phyloP scores from a whole-genome alignment of 495 filamentous ascomycete genomes.

The Geoglossum glabrum region DNA sequence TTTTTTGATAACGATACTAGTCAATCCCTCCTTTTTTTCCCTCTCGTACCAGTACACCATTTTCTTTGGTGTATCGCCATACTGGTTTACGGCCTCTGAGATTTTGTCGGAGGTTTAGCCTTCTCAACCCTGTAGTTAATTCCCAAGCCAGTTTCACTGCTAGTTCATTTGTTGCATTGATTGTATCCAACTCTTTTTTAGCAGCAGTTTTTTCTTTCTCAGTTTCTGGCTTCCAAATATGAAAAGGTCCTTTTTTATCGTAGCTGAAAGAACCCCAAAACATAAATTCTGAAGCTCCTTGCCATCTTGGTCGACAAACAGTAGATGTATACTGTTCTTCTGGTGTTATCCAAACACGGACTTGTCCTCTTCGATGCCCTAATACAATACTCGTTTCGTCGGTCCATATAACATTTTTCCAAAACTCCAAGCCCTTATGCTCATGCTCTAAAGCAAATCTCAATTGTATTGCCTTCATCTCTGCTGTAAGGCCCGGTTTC shows the following conservation, averaged over 20 bases:
- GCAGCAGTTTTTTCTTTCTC: slow-evolving; percentile 7
- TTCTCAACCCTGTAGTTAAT: not conserved
- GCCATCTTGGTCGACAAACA: slow-evolving; percentile 14
- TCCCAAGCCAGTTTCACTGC: not conserved
- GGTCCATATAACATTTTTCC: slow-evolving; percentile 13
- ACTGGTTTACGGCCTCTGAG: not conserved
- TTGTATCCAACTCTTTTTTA: slow-evolving; percentile 3
- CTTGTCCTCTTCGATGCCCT: slow-evolving; percentile 7
- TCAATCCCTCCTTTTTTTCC: not conserved
- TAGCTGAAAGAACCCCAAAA: slow-evolving; percentile 21
- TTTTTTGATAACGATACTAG: not conserved
- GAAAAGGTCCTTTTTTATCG: slow-evolving; percentile 17
- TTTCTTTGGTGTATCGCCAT: not conserved
- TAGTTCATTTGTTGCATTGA: not conserved
- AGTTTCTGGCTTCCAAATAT: slow-evolving; percentile 16
- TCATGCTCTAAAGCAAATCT: not conserved
- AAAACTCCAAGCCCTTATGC: not conserved
- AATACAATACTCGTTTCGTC: slow-evolving; percentile 15
- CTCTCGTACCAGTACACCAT: not conserved
- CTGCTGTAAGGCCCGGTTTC: not conserved
- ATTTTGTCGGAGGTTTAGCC: not conserved
- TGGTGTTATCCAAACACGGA: slow-evolving; percentile 9
- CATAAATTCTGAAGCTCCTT: slow-evolving; percentile 19
- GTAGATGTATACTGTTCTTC: slow-evolving; percentile 6
- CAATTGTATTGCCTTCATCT: not conserved